Evolutionary conservation across 148 eudicot species (phyloP).

Genomic region (Nepenthes mirabilis): DNA sequence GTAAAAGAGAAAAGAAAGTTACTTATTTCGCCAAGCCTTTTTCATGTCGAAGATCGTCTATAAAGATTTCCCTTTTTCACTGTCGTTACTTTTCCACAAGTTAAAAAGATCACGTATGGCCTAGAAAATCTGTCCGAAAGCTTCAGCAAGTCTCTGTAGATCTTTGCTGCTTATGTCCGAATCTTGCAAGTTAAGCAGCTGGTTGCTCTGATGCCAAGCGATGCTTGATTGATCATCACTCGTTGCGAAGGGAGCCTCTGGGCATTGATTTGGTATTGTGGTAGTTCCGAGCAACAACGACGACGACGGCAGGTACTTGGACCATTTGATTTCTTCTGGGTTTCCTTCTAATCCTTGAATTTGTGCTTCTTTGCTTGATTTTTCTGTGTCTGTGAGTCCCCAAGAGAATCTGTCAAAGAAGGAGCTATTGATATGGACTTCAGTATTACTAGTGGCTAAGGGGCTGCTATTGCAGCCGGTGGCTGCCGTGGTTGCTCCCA

Average conservation of each 20-base stretch:
- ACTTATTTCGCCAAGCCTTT: too few species aligned
- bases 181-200: conserved; percentile 20
- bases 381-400: conserved; percentile 22
- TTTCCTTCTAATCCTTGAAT: conserved; percentile 16
- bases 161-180: conserved; percentile 39
- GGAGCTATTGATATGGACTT: conserved; percentile 6
- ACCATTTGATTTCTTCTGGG: conserved; percentile 61
- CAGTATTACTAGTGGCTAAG: too few species aligned
- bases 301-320: conserved; percentile 45
- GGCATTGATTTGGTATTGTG: conserved; percentile 13
- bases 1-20: too few species aligned
- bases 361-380: conserved; percentile 17
- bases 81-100: not conserved
- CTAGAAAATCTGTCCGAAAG: conserved; percentile 72
- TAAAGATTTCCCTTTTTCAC: not conserved
- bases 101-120: too few species aligned
- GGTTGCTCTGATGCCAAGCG: conserved; percentile 30
- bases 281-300: conserved; percentile 21
- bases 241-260: conserved; percentile 6
- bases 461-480: conserved; percentile 9
- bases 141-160: conserved; percentile 55
- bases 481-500: conserved; percentile 3
- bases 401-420: conserved; percentile 37
- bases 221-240: conserved; percentile 9
- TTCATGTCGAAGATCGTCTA: not conserved